Conservation (phyloP, 495 filamentous ascomycete species). For the Neurospora sp. region DNA sequence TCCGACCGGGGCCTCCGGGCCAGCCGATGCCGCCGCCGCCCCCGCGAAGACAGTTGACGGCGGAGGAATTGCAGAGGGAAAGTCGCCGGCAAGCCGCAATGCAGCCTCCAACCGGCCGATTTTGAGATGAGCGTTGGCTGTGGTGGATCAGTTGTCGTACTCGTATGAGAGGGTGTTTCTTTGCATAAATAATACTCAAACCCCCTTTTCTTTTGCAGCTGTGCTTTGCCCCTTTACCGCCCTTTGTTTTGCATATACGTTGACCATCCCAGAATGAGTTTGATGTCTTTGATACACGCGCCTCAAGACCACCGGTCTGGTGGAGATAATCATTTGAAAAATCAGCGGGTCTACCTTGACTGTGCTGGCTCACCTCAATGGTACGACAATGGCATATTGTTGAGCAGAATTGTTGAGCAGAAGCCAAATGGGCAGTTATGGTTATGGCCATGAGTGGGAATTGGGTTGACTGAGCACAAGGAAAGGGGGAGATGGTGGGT, state of each 20-base stretch:
- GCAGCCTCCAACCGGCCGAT: conserved; percentile 24
- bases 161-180: conserved; percentile 15
- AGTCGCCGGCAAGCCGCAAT: conserved; percentile 27
- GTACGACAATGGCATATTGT: neutral
- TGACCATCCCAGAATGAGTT: neutral
- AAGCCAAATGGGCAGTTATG: neutral
- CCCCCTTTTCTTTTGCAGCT: conserved; percentile 1
- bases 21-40: conserved; percentile 35
- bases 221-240: neutral
- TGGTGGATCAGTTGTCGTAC: conserved; percentile 1
- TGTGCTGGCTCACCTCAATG: neutral
- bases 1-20: conserved; percentile 36
- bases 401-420: neutral
- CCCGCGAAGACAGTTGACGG: conserved; percentile 29
- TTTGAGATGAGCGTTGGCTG: conserved; percentile 3
- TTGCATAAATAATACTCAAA: conserved; percentile 12
- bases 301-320: neutral
- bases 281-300: neutral
- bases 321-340: neutral
- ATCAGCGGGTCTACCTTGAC: neutral
- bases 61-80: conserved; percentile 12
- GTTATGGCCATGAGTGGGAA: neutral
- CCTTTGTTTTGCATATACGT: neutral
- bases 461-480: neutral
- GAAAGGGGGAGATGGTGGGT: neutral